phyloP scores from a whole-genome alignment of 2,329 filamentous ascomycete genomes.

The Grosmannia serpens region DNA sequence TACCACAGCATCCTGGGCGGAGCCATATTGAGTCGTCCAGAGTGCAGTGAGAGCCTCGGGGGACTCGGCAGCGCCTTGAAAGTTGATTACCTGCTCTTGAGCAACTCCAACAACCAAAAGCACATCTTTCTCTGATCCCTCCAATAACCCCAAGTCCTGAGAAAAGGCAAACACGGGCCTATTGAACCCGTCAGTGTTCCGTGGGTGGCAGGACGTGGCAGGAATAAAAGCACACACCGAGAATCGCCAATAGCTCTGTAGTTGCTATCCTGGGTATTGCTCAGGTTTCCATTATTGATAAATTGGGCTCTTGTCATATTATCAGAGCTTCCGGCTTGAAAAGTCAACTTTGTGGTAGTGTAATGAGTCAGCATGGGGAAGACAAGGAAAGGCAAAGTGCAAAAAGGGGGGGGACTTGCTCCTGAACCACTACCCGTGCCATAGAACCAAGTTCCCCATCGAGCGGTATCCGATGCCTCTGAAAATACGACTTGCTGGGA shows the following conservation, averaged over 20 bases:
- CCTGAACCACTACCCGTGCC: conserved; percentile 46
- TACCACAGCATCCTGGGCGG: conserved; percentile 48
- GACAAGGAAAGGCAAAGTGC: background rate
- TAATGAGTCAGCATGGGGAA: too few relatives aligned
- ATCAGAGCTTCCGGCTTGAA: conserved; percentile 55
- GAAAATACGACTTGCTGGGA: conserved; percentile 52
- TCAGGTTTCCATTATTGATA: conserved; percentile 46
- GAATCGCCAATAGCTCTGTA: conserved; percentile 58
- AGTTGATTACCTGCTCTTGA: conserved; percentile 67
- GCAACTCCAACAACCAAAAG: conserved; percentile 68
- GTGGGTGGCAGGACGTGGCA: background rate
- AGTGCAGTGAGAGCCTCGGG: conserved; percentile 56
- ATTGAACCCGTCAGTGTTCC: background rate
- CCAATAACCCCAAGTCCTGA: conserved; percentile 42
- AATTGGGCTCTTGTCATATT: conserved; percentile 56
- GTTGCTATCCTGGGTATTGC: conserved; percentile 50
- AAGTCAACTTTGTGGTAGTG: conserved; percentile 39
- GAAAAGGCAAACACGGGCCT: conserved; percentile 74
- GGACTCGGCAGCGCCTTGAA: conserved; percentile 53
- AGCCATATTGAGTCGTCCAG: conserved; percentile 63
- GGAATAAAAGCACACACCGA: conserved; percentile 23
- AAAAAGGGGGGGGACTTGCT: conserved; percentile 17
- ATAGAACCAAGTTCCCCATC: conserved; percentile 76
- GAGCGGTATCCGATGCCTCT: conserved; percentile 58
- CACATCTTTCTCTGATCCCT: conserved; percentile 25